Conservation (phyloP, 140 eudicot species). For the Erigeron philadelphicus region DNA sequence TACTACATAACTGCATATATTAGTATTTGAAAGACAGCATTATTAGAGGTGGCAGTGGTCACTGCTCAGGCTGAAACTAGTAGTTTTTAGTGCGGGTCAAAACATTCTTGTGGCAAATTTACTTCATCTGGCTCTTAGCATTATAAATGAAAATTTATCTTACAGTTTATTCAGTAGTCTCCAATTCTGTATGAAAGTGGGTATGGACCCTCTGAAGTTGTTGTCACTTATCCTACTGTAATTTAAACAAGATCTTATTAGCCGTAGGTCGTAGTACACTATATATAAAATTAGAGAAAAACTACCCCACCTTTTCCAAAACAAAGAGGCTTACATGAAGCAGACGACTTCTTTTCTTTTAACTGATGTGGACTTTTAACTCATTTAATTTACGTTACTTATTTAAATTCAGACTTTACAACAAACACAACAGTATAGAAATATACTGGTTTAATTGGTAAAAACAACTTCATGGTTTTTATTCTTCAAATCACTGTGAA, state of each 20-base stretch:
- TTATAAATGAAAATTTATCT: conserved; percentile 21
- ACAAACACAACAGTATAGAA: not conserved
- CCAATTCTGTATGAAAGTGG: conserved; percentile 60
- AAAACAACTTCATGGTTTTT: not conserved
- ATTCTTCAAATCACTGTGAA: not conserved
- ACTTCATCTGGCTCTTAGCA: not conserved
- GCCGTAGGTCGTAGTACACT: not conserved
- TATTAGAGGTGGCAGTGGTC: too few relatives aligned
- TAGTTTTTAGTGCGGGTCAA: too few relatives aligned
- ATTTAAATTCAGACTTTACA: not conserved
- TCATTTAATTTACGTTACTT: not conserved
- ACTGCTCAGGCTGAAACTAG: too few relatives aligned
- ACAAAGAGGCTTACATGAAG: not conserved
- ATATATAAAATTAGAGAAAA: not conserved
- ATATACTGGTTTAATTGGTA: not conserved
- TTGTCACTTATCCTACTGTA: conserved; percentile 49
- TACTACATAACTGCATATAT: conserved; percentile 4
- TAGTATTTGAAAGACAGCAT: not conserved
- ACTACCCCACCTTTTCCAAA: not conserved
- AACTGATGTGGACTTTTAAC: not conserved
- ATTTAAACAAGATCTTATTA: not conserved
- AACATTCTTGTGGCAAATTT: too few relatives aligned
- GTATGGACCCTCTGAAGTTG: conserved; percentile 59
- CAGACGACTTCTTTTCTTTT: not conserved
- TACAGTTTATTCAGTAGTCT: conserved; percentile 55